Evolutionary conservation across 257 asterid genomes (phyloP).

Genomic region (Prunella vulgaris): DNA sequence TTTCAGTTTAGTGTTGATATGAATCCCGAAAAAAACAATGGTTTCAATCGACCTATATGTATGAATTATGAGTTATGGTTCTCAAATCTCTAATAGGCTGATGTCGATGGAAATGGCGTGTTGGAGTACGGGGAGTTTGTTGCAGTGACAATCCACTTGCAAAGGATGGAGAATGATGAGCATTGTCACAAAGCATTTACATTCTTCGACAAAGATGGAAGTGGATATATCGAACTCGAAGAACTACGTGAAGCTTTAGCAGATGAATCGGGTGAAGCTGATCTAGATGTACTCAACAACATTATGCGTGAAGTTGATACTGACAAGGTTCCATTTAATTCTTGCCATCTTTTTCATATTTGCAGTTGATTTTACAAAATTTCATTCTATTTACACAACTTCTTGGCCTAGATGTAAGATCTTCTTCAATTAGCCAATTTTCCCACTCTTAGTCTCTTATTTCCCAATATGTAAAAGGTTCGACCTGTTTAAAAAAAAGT

Average conservation of each 20-base stretch:
- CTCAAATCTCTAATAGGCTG: conserved; percentile 50
- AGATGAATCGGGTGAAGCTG: conserved; percentile 71
- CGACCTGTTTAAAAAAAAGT: not conserved
- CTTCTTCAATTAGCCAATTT: not conserved
- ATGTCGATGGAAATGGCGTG: conserved; percentile 86
- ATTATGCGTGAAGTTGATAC: conserved; percentile 90
- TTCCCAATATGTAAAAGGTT: not conserved
- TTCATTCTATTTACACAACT: not conserved
- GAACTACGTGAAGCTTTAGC: conserved; percentile 75
- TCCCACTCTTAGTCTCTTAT: not conserved
- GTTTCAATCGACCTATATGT: not conserved
- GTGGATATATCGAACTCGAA: conserved; percentile 74
- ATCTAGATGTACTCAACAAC: conserved; percentile 49
- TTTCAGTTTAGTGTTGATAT: not conserved
- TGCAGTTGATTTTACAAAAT: not conserved
- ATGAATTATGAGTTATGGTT: not conserved
- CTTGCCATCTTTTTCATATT: not conserved
- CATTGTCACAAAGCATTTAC: conserved; percentile 74
- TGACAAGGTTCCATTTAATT: conserved; percentile 56
- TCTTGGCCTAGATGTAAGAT: not conserved
- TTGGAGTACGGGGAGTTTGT: conserved; percentile 94
- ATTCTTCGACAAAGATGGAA: conserved; percentile 80
- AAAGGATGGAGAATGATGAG: conserved; percentile 82
- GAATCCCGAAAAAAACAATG: not conserved
- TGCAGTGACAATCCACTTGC: conserved; percentile 88